These are phyloP conservation scores for Cadophora luteo-olivacea DNA, from an alignment of 2,329 filamentous ascomycete genomes.

Conservation along the genomic window DNA sequence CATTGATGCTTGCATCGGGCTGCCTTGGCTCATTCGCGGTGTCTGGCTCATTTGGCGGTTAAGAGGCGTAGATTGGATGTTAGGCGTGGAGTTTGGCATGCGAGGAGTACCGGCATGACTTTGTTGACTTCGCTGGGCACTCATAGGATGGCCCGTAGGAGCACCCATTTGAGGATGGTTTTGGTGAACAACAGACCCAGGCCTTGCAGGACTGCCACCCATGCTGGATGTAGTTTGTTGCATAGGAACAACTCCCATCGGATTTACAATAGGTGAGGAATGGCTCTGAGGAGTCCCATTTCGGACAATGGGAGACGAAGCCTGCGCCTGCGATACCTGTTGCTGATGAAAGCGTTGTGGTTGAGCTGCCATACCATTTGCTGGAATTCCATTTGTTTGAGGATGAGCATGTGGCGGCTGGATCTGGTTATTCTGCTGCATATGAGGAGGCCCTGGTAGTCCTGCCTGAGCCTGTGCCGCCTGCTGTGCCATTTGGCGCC, in stretches of 20 bases:
- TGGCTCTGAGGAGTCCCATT: constrained; percentile 68
- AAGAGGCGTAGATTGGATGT: constrained; percentile 67
- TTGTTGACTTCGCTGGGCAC: constrained; percentile 68
- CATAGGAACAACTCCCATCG: constrained; percentile 58
- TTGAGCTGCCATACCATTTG: constrained; percentile 47
- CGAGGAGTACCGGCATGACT: constrained; percentile 70
- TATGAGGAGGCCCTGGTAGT: constrained; percentile 38
- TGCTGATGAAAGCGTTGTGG: constrained; percentile 50
- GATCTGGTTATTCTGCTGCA: constrained; percentile 38
- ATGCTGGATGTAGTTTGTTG: constrained; percentile 71
- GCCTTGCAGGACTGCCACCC: constrained; percentile 70
- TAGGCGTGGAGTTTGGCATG: constrained; percentile 66
- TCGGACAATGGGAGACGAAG: constrained; percentile 70
- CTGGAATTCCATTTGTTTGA: constrained; percentile 50
- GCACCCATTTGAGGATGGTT: constrained; percentile 62
- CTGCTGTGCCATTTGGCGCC: constrained; percentile 29
- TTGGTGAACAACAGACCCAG: constrained; percentile 67
- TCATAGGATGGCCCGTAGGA: constrained; percentile 68
- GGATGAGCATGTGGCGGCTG: constrained; percentile 54
- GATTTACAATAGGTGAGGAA: constrained; percentile 70
- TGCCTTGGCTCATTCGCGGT: constrained; percentile 68
- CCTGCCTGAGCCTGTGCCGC: constrained; percentile 44
- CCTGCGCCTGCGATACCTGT: constrained; percentile 64
- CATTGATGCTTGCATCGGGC: constrained; percentile 66
- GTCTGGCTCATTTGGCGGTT: constrained; percentile 60